Evolutionary conservation across 371 early-diverging fungal species (phyloP).

Genomic region (Smittium culicis): DNA sequence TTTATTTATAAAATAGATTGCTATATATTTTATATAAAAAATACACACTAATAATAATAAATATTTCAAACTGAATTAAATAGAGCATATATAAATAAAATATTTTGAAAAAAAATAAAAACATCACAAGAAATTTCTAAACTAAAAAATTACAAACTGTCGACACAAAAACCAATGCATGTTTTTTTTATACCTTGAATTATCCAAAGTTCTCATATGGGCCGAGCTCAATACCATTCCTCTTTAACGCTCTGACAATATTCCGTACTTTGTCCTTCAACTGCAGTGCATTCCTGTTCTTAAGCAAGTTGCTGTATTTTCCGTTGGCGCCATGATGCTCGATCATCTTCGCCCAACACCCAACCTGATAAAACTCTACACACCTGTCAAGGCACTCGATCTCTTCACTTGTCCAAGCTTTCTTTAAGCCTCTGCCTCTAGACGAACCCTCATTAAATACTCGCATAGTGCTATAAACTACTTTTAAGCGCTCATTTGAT

Average conservation of each 20-base stretch:
- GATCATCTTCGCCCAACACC: conserved; percentile 18
- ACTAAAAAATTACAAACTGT: no score
- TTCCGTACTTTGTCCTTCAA: conserved; percentile 32
- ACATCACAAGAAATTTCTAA: no score
- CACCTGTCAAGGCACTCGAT: conserved; percentile 8
- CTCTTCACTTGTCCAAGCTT: conserved; percentile 8
- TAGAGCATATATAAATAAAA: no score
- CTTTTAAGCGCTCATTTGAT: neutral
- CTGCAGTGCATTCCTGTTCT: conserved; percentile 17
- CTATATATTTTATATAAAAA: no score
- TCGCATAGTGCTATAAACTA: neutral
- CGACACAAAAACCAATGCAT: no score
- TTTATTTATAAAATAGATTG: no score
- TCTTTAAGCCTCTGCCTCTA: neutral
- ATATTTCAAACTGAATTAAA: no score
- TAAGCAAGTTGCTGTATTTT: conserved; percentile 13
- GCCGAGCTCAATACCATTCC: conserved; percentile 21
- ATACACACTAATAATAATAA: no score
- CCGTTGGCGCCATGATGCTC: conserved; percentile 19
- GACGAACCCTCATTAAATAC: neutral
- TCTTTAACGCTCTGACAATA: conserved; percentile 23
- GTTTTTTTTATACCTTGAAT: no score
- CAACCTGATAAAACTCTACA: conserved; percentile 6
- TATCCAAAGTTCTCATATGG: conserved; percentile 11
- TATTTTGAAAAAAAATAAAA: no score